These are phyloP conservation scores for Hordeum vulgare DNA, from an alignment of 176 grass and related monocot genomes.

Conservation along the genomic window DNA sequence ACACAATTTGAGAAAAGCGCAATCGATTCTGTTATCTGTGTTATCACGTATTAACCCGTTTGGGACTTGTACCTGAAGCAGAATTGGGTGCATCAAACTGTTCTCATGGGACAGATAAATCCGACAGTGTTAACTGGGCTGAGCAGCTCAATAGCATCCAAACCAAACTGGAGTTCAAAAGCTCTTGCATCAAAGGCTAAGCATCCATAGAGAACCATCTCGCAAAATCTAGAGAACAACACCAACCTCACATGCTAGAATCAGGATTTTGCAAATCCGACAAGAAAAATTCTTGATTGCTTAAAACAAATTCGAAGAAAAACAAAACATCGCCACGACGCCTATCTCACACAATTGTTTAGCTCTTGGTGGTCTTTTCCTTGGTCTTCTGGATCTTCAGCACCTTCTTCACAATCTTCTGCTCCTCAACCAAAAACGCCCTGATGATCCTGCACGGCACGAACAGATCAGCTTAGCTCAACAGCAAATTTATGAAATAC, in stretches of 20 bases:
- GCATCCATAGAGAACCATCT: not conserved
- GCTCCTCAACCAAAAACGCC: conserved; percentile 73
- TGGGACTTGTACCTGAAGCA: too few species aligned
- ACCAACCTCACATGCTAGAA: conserved; percentile 20
- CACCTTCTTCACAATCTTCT: conserved; percentile 91
- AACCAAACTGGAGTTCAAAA: not conserved
- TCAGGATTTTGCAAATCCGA: not conserved
- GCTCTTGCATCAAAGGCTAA: not conserved
- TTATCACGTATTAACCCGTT: too few species aligned
- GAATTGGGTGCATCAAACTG: too few species aligned
- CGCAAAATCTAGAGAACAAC: conserved; percentile 28
- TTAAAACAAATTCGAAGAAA: conserved; percentile 21
- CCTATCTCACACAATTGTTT: conserved; percentile 17
- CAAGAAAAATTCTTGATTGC: conserved; percentile 3
- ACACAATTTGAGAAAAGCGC: too few species aligned
- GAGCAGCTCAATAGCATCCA: not conserved
- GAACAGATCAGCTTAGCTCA: not conserved
- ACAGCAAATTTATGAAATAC: not conserved
- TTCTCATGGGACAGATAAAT: too few species aligned
- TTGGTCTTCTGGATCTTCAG: conserved; percentile 76
- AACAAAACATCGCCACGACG: conserved; percentile 3
- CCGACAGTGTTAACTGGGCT: too few species aligned
- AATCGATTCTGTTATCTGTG: too few species aligned
- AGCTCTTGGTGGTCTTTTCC: conserved; percentile 67
- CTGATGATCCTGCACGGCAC: conserved; percentile 47